Evolutionary conservation across 23 red algal species (phyloP).

Genomic region (Gracilaria caudata): DNA sequence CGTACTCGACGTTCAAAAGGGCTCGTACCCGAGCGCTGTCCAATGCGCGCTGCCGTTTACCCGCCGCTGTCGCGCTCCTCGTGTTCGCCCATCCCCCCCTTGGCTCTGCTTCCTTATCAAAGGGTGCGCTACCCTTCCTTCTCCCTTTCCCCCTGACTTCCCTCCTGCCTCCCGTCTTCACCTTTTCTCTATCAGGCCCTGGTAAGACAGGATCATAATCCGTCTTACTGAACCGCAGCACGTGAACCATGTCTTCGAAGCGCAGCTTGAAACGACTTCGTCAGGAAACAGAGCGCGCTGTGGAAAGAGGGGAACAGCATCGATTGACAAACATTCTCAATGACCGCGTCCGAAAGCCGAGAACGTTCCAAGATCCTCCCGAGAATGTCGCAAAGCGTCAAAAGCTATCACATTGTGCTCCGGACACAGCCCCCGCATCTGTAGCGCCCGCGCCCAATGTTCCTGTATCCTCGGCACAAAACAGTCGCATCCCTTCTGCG

Average conservation of each 20-base stretch:
- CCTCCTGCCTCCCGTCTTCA: background rate
- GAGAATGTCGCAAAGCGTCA: constrained; percentile 2
- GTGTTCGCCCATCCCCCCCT: background rate
- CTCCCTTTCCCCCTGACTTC: background rate
- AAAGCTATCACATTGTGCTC: background rate
- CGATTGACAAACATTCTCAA: constrained; percentile 26
- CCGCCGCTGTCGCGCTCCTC: background rate
- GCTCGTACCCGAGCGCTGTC: background rate
- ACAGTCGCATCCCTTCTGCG: background rate
- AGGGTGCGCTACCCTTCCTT: background rate
- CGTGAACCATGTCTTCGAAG: background rate
- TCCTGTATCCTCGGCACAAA: background rate
- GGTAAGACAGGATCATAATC: constrained; percentile 32
- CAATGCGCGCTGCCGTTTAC: background rate
- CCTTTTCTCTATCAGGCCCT: background rate
- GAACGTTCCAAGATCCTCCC: background rate
- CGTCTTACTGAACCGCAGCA: background rate
- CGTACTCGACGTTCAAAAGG: background rate
- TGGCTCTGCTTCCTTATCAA: background rate
- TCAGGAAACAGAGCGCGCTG: constrained; percentile 15
- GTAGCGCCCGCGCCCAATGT: background rate
- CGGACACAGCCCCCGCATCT: background rate
- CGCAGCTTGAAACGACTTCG: constrained; percentile 17
- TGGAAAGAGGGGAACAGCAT: constrained; percentile 33
- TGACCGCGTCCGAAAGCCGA: constrained; percentile 53